These are phyloP conservation scores for Rhamnella rubrinervis DNA, from an alignment of 331 rosid genomes.

Conservation along the genomic window DNA sequence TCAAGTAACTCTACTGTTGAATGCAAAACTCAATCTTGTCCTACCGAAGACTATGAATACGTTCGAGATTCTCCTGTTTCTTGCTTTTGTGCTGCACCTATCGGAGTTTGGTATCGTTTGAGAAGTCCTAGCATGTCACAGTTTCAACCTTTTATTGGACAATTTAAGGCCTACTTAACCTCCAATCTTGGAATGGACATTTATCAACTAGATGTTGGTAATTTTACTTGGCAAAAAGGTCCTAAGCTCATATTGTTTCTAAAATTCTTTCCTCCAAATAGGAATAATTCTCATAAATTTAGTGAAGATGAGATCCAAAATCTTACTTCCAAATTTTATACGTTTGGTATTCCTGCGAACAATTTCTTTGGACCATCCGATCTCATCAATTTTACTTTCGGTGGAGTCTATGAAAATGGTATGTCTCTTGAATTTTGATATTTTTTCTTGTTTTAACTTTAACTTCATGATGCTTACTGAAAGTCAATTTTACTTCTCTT, in stretches of 20 bases:
- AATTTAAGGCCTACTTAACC: not conserved
- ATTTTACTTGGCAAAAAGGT: slow-evolving; percentile 10
- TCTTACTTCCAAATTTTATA: too few species aligned
- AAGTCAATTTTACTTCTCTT: not conserved
- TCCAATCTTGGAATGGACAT: not conserved
- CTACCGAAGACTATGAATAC: not conserved
- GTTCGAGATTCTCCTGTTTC: not conserved
- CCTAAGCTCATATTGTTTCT: slow-evolving; percentile 5
- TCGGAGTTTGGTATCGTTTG: not conserved
- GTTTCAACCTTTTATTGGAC: not conserved
- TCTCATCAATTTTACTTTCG: slow-evolving; percentile 4
- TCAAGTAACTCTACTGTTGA: not conserved
- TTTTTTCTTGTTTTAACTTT: too few species aligned
- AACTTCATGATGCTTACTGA: too few species aligned
- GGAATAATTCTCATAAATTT: not conserved
- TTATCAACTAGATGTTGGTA: slow-evolving; percentile 5
- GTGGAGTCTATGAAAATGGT: not conserved
- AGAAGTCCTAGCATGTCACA: slow-evolving; percentile 17
- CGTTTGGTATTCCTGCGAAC: too few species aligned
- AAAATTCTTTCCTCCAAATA: slow-evolving; percentile 2
- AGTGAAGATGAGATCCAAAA: not conserved
- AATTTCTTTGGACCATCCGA: slow-evolving; percentile 15
- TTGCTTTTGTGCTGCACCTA: slow-evolving; percentile 15
- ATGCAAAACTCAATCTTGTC: slow-evolving; percentile 2
- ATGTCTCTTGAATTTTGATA: not conserved